These are phyloP conservation scores for Lonicera japonica DNA, from an alignment of 129 eudicot species.

Conservation along the genomic window DNA sequence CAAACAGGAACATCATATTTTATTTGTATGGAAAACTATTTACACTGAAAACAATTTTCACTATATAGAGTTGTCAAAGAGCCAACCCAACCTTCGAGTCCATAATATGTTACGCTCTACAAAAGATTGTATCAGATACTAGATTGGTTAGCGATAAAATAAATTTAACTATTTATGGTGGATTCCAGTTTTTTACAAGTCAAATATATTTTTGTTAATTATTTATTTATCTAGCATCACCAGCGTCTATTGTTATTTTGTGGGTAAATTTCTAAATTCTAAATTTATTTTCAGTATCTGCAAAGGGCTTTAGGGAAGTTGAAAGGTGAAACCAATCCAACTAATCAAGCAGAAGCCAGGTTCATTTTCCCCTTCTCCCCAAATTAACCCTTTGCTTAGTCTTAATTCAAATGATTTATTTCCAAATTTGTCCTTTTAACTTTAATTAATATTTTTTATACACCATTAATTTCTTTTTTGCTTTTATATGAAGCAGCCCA, in stretches of 20 bases:
- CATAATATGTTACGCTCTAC: no score
- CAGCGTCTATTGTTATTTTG: constrained; percentile 1
- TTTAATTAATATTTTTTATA: not conserved
- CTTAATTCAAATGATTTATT: not conserved
- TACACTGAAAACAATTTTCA: no score
- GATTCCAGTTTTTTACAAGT: no score
- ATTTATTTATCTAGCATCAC: not conserved
- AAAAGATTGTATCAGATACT: no score
- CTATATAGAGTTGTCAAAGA: no score
- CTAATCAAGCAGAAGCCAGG: constrained; percentile 30
- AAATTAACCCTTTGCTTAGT: no score
- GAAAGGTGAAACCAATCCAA: constrained; percentile 48
- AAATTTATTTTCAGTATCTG: constrained; percentile 32
- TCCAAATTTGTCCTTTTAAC: not conserved
- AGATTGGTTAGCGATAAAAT: no score
- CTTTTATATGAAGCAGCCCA: constrained; percentile 31
- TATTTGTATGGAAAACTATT: no score
- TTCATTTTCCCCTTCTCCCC: constrained; percentile 8
- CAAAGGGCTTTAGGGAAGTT: constrained; percentile 51
- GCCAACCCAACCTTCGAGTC: no score
- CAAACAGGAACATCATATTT: not conserved
- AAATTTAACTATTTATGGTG: no score
- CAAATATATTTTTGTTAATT: no score
- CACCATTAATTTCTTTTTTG: not conserved
- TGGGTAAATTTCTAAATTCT: not conserved